Base-by-base conservation (phyloP, 257 asterid species). In the Capsicum chinense region DNA sequence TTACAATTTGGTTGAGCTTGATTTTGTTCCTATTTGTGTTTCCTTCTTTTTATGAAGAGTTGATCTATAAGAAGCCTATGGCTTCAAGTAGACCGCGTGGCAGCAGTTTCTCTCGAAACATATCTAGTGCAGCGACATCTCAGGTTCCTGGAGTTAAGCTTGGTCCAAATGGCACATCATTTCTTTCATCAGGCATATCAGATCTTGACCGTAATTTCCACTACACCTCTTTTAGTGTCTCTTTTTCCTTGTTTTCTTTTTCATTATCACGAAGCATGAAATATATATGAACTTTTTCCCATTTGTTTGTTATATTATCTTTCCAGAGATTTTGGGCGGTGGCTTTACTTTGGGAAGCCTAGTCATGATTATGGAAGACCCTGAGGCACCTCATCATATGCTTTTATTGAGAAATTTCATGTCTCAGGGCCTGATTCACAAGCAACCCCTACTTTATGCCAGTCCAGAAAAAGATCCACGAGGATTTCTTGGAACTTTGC, bases 361-460 rank as follows among this genome's bases (percentile, higher is more conserved):
- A 78, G 95, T 97, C 79, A 88, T 97, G 93, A 85, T 97, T 33
- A 97, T 92, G 98, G 99, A 97, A 90, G 99, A 95, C 58, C 89
- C 92, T 0, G 99, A 97, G 86, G 98, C 98, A 15, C 99, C 99
- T 3, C 98, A 93, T 93, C 99, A 97, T 92, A 97, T 95, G 99
- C 90, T 97, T 47, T 82, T 97, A 89, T 84, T 95, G 92, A 92
- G 99, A 86, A 97, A 97, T 91, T 97, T 97, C 84, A 97, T 97
- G 99, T 91, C 98, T 86, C 99, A 97, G 86, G 99, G 99, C 35
- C 81, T 97, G 84, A 85, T 97, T 78, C 98, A 90, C 87, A 92
- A 87, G 83, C 99, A 97, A 66, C 94, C 98, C 68, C 96, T 95
- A 84, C 86, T 97, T 76, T 95, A 92, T 87, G 97, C 97, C 84